phyloP scores from a whole-genome alignment of 306 rosid species.

The Rubus idaeus region DNA sequence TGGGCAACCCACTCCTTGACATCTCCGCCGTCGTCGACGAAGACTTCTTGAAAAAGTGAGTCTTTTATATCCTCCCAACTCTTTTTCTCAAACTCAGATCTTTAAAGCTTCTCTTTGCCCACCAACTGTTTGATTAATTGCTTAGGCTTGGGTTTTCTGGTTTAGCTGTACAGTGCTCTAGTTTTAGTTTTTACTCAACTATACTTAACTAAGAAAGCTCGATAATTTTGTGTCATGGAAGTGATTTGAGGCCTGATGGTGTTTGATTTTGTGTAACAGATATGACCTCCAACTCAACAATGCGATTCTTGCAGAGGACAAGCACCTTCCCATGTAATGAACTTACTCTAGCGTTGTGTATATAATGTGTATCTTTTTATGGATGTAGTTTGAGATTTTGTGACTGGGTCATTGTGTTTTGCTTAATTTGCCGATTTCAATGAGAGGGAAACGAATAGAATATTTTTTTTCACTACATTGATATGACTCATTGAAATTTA shows the following conservation, averaged over 20 bases:
- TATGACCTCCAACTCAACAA: conserved; percentile 72
- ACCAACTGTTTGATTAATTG: conserved; percentile 4
- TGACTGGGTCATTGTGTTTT: neutral
- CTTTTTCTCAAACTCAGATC: neutral
- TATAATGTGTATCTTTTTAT: neutral
- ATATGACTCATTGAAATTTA: neutral
- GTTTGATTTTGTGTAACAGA: conserved; percentile 32
- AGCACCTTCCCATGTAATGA: conserved; percentile 74
- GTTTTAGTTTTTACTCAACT: neutral
- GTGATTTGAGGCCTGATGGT: neutral
- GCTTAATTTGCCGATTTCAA: neutral
- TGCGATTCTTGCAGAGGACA: conserved; percentile 89
- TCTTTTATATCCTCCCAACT: neutral
- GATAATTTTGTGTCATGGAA: neutral
- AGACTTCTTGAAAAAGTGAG: conserved; percentile 56
- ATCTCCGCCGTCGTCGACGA: conserved; percentile 77
- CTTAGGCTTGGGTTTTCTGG: neutral
- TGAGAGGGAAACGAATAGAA: neutral
- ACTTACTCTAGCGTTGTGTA: neutral
- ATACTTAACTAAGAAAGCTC: neutral
- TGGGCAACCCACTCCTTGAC: conserved; percentile 95
- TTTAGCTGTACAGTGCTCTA: too few species aligned
- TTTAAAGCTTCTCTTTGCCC: neutral
- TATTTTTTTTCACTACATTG: neutral
- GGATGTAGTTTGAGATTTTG: neutral